phyloP scores from a whole-genome alignment of 129 eudicot genomes.

The Saposhnikovia divaricata region DNA sequence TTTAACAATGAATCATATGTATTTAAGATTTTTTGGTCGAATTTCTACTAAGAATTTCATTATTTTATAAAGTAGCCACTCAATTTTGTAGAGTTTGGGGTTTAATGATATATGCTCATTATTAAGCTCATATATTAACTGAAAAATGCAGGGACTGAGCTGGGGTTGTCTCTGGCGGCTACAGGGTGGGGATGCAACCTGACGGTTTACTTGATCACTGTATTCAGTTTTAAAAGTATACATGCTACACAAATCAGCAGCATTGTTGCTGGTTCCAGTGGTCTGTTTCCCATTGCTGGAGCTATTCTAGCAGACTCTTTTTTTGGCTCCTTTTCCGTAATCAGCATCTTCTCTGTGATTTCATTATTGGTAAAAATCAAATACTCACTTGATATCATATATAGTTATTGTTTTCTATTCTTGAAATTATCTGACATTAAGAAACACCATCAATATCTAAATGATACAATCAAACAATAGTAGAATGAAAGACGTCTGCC shows the following conservation, averaged over 20 bases:
- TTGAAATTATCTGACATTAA: background rate
- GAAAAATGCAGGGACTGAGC: slow-evolving; percentile 26
- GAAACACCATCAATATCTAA: no score
- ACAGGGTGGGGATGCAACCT: slow-evolving; percentile 43
- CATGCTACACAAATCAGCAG: slow-evolving; percentile 43
- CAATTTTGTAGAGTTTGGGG: no score
- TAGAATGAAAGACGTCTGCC: no score
- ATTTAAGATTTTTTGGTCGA: background rate
- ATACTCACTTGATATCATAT: background rate
- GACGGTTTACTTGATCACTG: slow-evolving; percentile 38
- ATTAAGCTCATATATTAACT: no score
- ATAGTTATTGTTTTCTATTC: background rate
- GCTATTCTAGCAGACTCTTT: slow-evolving; percentile 49
- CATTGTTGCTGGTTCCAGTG: slow-evolving; percentile 30
- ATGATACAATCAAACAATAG: no score
- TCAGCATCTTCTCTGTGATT: slow-evolving; percentile 28
- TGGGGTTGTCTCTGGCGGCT: slow-evolving; percentile 39
- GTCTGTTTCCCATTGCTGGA: slow-evolving; percentile 33
- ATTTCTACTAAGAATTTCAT: no score
- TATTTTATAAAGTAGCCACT: no score
- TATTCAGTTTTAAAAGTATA: slow-evolving; percentile 40
- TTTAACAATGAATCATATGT: no score
- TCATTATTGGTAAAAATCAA: slow-evolving; percentile 20
- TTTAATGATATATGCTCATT: no score
- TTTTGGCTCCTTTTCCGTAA: slow-evolving; percentile 31